These are phyloP conservation scores for Spinacia oleracea DNA, from an alignment of 179 eudicot species.

Conservation along the genomic window DNA sequence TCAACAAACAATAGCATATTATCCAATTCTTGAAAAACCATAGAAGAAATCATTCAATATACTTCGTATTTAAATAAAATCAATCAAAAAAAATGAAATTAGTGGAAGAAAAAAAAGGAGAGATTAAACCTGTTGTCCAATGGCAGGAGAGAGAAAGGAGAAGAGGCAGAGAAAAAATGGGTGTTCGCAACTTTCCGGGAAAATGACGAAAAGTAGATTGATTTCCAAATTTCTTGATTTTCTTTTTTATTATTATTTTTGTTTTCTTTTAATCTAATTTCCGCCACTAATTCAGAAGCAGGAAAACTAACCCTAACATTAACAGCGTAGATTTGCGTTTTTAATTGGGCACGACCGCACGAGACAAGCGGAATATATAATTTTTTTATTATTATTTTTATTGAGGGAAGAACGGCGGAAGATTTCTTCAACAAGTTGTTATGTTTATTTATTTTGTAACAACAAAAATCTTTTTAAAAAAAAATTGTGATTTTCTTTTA, in stretches of 20 bases:
- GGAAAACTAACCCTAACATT: too few species aligned
- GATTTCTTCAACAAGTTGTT: too few species aligned
- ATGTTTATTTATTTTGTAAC: too few species aligned
- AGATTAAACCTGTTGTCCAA: background rate
- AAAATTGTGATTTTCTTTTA: too few species aligned
- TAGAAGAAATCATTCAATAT: background rate
- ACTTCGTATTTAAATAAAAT: background rate
- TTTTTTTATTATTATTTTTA: too few species aligned
- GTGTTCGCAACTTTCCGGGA: background rate
- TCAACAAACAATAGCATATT: background rate
- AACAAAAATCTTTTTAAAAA: too few species aligned
- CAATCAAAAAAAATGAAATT: conserved; percentile 15
- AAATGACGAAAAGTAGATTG: background rate
- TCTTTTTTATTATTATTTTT: background rate
- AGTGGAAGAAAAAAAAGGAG: background rate
- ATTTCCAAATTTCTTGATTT: background rate
- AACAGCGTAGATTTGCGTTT: too few species aligned
- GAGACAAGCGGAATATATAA: too few species aligned
- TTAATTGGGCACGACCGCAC: too few species aligned
- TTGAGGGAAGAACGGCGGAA: too few species aligned
- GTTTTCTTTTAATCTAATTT: background rate
- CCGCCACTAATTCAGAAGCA: background rate
- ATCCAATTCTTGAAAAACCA: background rate
- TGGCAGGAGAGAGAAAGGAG: background rate
- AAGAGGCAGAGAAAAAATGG: background rate